These are phyloP conservation scores for Rhynchospora tenuis DNA, from an alignment of 176 grass and related monocot genomes.

Conservation along the genomic window DNA sequence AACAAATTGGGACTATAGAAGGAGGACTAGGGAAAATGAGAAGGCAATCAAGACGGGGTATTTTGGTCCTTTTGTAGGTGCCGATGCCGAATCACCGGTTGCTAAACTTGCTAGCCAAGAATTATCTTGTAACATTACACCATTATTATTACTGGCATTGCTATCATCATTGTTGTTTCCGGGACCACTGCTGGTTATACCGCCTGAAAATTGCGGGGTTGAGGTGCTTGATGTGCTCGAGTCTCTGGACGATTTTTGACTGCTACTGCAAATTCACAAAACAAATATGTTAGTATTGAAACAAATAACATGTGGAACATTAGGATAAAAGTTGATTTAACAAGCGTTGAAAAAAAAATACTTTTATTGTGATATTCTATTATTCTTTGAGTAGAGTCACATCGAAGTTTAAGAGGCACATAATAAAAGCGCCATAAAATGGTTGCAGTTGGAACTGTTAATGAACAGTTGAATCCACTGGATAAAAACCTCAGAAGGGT, in stretches of 20 bases:
- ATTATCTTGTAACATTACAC: conserved; percentile 58
- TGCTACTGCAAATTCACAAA: conserved; percentile 24
- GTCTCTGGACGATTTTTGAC: conserved; percentile 51
- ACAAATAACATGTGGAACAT: background rate
- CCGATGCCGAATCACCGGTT: conserved; percentile 40
- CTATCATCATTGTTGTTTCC: conserved; percentile 8
- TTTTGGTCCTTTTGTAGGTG: background rate
- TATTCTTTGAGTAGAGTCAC: conserved; percentile 5
- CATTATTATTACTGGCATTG: conserved; percentile 28
- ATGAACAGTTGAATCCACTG: conserved; percentile 10
- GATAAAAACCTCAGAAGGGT: conserved; percentile 9
- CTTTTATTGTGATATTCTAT: background rate
- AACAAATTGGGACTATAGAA: conserved; percentile 39
- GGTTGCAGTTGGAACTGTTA: background rate
- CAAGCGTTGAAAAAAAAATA: background rate
- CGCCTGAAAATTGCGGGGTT: conserved; percentile 19
- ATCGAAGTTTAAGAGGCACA: conserved; percentile 1
- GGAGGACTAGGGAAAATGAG: conserved; percentile 20
- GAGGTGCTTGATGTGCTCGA: background rate
- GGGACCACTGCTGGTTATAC: conserved; percentile 14
- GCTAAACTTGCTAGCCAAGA: conserved; percentile 79
- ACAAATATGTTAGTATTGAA: conserved; percentile 18
- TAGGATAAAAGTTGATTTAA: background rate
- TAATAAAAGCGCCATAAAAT: conserved; percentile 9
- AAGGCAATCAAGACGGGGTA: conserved; percentile 5